Evolutionary conservation across 495 filamentous ascomycete species (phyloP), one percentile per base, ranked within the genome.

Genomic region (Neurospora discreta): DNA sequence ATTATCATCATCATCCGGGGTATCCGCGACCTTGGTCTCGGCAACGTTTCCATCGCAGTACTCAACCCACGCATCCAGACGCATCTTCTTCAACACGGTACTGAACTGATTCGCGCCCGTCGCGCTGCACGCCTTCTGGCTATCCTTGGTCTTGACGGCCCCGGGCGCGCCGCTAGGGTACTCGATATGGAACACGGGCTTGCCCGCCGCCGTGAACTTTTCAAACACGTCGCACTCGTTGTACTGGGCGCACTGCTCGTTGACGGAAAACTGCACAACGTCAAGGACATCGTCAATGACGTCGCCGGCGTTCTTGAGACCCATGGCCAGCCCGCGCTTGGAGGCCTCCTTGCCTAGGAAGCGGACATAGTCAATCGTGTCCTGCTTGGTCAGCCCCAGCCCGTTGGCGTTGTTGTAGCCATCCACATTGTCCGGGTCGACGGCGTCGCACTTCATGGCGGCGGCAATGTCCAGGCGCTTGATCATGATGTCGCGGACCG

Each of bases 161-260:
- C 46, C 20, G 1, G 82, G 75, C 30, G 83, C 78, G 3, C 81
- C 83, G 46, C 85, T 82, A 30, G 87, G 84, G 74, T 93, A 92
- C 80, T 92, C 90, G 69, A 92, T 90, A 75, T 92, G 88, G 75
- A 92, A 92, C 30, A 93, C 89, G 1, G 90, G 90, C 80, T 92
- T 92, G 68, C 81, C 82, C 4, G 82, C 85, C 16, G 82, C 73
- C 38, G 87, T 82, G 74, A 92, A 92, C 30, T 86, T 78, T 3
- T 79, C 77, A 74, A 87, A 91, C 2, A 77, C 82, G 38, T 81
- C 81, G 73, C 90, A 92, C 8, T 82, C 72, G 67, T 87, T 86
- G 60, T 70, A 75, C 76, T 88, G 77, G 3, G 86, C 87, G 76
- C 91, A 93, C 78, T 92, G 87, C 82, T 93, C 91, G 78, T 92